Evolutionary conservation across 2,329 filamentous ascomycete genomes (phyloP), one percentile per base, ranked within the genome.

Genomic region (Lecanosticta acicola): DNA sequence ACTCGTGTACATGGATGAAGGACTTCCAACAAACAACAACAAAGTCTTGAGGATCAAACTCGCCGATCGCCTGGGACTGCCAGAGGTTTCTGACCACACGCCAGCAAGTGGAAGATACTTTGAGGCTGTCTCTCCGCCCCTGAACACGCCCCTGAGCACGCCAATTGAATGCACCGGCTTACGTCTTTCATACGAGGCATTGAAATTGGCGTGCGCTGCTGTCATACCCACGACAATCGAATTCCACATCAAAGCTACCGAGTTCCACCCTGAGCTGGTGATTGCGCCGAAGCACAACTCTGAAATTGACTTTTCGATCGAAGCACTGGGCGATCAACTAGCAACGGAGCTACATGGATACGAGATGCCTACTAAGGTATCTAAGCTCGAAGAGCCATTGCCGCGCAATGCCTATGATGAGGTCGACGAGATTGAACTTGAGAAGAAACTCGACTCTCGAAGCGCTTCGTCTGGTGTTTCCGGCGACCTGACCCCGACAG

Each of bases 1-100:
- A 21, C 60, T 79, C 14, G 69, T 73, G 0, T 79, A 77, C 58
- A 79, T 80, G 76, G 67, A 78, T 21, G 71, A 71, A 33, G 61
- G 77, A 0, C 74, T 78, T 1, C 78, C 74, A 47, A 73, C 68
- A 29, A 79, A 79, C 60, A 77, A 77, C 65, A 77, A 77, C 65
- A 80, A 80, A 53, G 65, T 79, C n/a, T 62, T 79, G 17, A 71
- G 77, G 2, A 76, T 79, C 55, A 72, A 68, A 50, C 62, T 80
- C 3, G 71, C 67, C 0, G 68, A 78, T 44, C 67, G 77, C 2
- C 61, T 79, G 3, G 58, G 61, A 2, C 54, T 80, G 13, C 64
- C 68, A 0, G 62, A 68, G 1, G 50, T 78, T 8, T 70, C 68
- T 0, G 73, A 78, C 20, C 61, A 66, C 3, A 73, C 67, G 3